Percentiles rank a stretch among this genome's conserved stretches.
Evolutionary conservation across 1,284 basidiomycete species (phyloP).

Genomic region (Ustilago shanxiensis): DNA sequence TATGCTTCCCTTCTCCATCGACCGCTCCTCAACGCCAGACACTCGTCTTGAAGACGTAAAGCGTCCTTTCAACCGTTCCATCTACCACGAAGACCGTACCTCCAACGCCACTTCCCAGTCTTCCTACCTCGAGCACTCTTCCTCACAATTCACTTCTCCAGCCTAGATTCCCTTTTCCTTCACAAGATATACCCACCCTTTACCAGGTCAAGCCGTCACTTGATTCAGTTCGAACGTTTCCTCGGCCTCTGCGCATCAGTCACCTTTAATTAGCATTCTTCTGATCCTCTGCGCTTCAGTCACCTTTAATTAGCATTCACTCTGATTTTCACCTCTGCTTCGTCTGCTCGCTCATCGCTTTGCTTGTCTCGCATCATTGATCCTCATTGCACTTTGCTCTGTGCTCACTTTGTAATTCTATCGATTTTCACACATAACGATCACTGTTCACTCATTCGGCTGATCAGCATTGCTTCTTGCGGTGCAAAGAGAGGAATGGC

Average conservation of each 20-base stretch:
- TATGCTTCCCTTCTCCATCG: conserved; percentile 39
- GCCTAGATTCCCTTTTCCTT: neutral
- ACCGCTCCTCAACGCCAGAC: conserved; percentile 51
- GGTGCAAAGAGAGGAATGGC: neutral
- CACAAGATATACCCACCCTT: conserved; percentile 16
- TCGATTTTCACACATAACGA: neutral
- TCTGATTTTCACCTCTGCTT: conserved; percentile 4
- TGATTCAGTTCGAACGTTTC: neutral
- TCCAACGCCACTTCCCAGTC: neutral
- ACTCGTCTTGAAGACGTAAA: conserved; percentile 49
- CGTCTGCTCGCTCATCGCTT: neutral
- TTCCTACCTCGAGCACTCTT: conserved; percentile 1
- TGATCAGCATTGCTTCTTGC: neutral
- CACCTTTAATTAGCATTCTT: conserved; percentile 29
- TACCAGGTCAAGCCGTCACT: conserved; percentile 5
- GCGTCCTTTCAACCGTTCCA: conserved; percentile 39
- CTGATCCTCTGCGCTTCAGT: conserved; percentile 14
- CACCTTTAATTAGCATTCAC: conserved; percentile 7
- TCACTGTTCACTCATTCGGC: neutral
- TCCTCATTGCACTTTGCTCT: neutral
- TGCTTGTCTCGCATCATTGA: neutral
- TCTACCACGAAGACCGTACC: conserved; percentile 5
- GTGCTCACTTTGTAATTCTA: conserved; percentile 16
- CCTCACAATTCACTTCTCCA: conserved; percentile 11
- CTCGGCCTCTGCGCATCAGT: conserved; percentile 14